Evolutionary conservation across 345 rosid species (phyloP), one percentile per base, ranked within the genome.

Genomic region (Aquilaria malaccensis): DNA sequence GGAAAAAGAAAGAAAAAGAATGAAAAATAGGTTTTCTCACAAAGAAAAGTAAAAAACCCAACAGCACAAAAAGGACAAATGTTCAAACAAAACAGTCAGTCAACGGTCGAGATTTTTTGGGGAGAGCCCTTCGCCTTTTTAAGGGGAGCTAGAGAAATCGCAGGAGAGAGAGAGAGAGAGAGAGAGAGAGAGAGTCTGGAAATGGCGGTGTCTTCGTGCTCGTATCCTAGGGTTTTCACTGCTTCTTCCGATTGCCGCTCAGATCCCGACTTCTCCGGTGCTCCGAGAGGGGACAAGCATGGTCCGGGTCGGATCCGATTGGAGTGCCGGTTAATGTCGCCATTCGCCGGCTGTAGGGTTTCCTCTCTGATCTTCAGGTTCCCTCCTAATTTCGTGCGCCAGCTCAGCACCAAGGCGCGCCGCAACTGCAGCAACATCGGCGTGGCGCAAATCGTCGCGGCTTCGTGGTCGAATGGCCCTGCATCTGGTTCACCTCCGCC

Each of bases 361-460:
- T 85, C 95, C 10, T 82, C 97, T 30, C 70, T 80, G 79, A 90
- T 94, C 71, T 63, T 88, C 70, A 81, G 80, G 55, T 94, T 94
- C 66, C 99, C 99, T 4, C 99, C 97, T 2, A 94, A 94, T 75
- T 90, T 87, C 69, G 99, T 88, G 32, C 97, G 96, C 67, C 99
- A 94, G 85, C 89, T 94, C 49, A 88, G 97, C 78, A 82, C 71
- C 58, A 94, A 90, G 87, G 92, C 95, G 50, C 88, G 99, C 59
- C 81, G 99, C 68, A 94, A 94, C 85, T 94, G 96, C 76, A 83
- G 96, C 90, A 94, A 94, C 78, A 94, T 94, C 76, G 99, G 99
- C 52, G 99, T 94, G 54, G 99, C 99, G 14, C 99, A 94, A 78
- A 77, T 94, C 63, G 99, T 88, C 49, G 97, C 99, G 30, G 99